A percentile compares a stretch with the other conserved stretches of the same genome.
Evolutionary conservation across 2,329 filamentous ascomycete species (phyloP).

Genomic region (Rhynchosporium agropyri): DNA sequence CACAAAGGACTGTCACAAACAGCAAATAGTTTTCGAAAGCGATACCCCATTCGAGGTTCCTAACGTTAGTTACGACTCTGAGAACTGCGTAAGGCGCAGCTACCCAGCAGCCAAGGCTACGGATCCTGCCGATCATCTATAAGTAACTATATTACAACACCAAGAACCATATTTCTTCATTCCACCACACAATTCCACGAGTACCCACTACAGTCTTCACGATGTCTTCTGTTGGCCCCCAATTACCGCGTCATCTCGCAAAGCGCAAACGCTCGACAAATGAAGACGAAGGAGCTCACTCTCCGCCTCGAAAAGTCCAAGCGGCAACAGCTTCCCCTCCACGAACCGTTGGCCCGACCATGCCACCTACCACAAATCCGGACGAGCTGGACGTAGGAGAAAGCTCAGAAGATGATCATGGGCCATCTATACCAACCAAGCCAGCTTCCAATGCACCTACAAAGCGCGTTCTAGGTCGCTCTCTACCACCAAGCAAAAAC

Average conservation of each 20-base stretch:
- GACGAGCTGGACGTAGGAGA: slow-evolving; percentile 53
- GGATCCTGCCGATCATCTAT: slow-evolving; percentile 18
- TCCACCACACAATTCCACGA: slow-evolving; percentile 16
- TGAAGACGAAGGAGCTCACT: slow-evolving; percentile 45
- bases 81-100: slow-evolving; percentile 25
- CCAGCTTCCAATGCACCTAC: slow-evolving; percentile 29
- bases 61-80: not conserved
- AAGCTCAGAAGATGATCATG: slow-evolving; percentile 45
- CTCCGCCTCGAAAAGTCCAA: slow-evolving; percentile 51
- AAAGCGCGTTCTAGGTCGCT: slow-evolving; percentile 38
- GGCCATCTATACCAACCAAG: slow-evolving; percentile 29
- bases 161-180: slow-evolving; percentile 7
- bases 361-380: slow-evolving; percentile 44
- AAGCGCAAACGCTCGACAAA: slow-evolving; percentile 61
- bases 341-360: slow-evolving; percentile 35
- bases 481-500: slow-evolving; percentile 44
- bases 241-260: slow-evolving; percentile 66
- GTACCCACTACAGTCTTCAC: slow-evolving; percentile 7
- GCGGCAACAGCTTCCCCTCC: slow-evolving; percentile 35
- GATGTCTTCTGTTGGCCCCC: slow-evolving; percentile 58
- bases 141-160: slow-evolving; percentile 12
- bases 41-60: too few relatives aligned
- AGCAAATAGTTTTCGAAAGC: not conserved
- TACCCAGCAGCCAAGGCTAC: slow-evolving; percentile 8
- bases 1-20: not conserved